Conservation (phyloP, 352 stramenopile species). For the Globisporangium lucens region DNA sequence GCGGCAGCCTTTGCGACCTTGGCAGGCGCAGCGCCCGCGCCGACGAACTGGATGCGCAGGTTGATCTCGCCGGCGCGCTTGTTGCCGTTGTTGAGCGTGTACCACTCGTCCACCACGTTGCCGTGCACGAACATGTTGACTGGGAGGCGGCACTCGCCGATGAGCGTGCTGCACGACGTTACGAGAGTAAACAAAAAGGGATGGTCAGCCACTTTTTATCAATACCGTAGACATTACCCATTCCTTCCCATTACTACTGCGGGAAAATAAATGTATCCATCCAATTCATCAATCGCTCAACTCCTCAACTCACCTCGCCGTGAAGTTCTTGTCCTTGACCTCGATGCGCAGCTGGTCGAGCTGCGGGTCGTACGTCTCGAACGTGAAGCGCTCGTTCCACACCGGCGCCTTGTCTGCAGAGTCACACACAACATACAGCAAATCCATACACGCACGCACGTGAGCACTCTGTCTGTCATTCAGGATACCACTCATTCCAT, state of each 20-base stretch:
- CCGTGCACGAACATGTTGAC: slow-evolving; percentile 73
- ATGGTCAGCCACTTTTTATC: not conserved
- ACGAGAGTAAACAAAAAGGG: not conserved
- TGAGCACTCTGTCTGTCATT: not conserved
- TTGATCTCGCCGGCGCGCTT: slow-evolving; percentile 76
- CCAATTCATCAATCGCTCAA: not conserved
- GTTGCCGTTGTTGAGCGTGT: slow-evolving; percentile 66
- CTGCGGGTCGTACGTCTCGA: slow-evolving; percentile 68
- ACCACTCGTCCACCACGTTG: slow-evolving; percentile 76
- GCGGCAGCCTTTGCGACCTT: not conserved
- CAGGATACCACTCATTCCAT: not conserved
- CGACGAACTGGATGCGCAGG: slow-evolving; percentile 65
- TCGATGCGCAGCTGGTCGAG: slow-evolving; percentile 70
- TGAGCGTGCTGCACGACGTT: slow-evolving; percentile 39
- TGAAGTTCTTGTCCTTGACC: slow-evolving; percentile 87
- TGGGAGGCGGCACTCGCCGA: slow-evolving; percentile 67
- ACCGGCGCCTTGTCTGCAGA: slow-evolving; percentile 57
- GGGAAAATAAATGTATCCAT: not conserved
- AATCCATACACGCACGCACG: not conserved
- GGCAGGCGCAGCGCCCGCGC: not conserved
- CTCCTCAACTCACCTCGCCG: slow-evolving; percentile 28
- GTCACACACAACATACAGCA: not conserved
- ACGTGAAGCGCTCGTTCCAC: slow-evolving; percentile 85
- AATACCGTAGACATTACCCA: no score
- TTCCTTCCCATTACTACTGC: not conserved